These are phyloP conservation scores for Phaeosphaeriaceae sp. DNA, from an alignment of 2,329 filamentous ascomycete species.

Conservation along the genomic window DNA sequence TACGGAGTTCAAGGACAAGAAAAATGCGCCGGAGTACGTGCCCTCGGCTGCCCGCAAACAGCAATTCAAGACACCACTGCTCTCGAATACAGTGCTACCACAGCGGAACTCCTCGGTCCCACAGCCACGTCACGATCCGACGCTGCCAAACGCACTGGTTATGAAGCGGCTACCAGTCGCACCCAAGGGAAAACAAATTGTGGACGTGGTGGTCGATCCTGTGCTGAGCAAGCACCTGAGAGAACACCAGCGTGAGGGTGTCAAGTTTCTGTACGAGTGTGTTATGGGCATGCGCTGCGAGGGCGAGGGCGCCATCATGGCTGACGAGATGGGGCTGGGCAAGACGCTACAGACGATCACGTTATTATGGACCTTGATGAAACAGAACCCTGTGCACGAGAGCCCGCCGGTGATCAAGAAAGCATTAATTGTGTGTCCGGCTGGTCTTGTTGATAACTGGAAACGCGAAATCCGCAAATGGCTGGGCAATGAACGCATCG, in stretches of 20 bases:
- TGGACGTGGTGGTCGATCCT: slow-evolving; percentile 77
- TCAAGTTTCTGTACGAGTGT: slow-evolving; percentile 76
- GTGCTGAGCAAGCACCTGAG: slow-evolving; percentile 67
- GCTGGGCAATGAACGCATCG: slow-evolving; percentile 73
- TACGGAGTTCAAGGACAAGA: slow-evolving; percentile 30
- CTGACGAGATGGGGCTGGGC: slow-evolving; percentile 78
- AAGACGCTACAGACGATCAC: slow-evolving; percentile 78
- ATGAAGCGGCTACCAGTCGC: slow-evolving; percentile 67
- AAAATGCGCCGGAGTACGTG: slow-evolving; percentile 48
- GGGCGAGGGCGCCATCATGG: slow-evolving; percentile 73
- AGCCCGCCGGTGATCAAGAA: slow-evolving; percentile 69
- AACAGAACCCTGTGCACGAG: slow-evolving; percentile 72
- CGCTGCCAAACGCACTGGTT: slow-evolving; percentile 65
- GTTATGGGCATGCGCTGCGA: slow-evolving; percentile 74
- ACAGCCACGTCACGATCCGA: slow-evolving; percentile 70
- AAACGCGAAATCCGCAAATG: slow-evolving; percentile 76
- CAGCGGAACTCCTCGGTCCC: slow-evolving; percentile 57
- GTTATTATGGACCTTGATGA: slow-evolving; percentile 73
- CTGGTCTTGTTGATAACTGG: slow-evolving; percentile 76
- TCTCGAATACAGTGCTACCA: slow-evolving; percentile 59
- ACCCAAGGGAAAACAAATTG: slow-evolving; percentile 68
- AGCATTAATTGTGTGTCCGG: slow-evolving; percentile 75
- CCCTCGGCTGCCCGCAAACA: slow-evolving; percentile 50
- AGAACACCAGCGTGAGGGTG: slow-evolving; percentile 72
- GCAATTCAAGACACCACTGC: slow-evolving; percentile 68